These are phyloP conservation scores for Crepidotus variabilis DNA, from an alignment of 768 basidiomycete species.

Conservation along the genomic window DNA sequence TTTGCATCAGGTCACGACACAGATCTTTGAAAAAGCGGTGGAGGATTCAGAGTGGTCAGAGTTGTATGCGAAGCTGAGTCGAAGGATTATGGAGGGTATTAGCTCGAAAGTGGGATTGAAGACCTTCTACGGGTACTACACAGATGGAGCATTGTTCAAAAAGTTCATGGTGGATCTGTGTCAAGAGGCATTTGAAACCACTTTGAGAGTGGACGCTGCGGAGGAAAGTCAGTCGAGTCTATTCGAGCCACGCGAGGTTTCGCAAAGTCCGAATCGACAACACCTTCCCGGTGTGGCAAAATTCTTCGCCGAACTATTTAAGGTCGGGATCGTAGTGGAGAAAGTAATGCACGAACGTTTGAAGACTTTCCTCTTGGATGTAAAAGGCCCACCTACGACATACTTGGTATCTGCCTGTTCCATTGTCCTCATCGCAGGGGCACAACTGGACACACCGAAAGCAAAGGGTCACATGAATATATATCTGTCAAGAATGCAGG, in stretches of 20 bases:
- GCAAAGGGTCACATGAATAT: background rate
- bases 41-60: background rate
- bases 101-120: background rate
- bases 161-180: background rate
- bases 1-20: background rate
- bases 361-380: background rate
- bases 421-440: background rate
- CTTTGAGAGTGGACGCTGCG: too few relatives aligned
- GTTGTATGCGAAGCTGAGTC: background rate
- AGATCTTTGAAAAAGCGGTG: background rate
- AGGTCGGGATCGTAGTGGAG: background rate
- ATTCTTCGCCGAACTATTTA: background rate
- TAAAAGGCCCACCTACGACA: background rate
- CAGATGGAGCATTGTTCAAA: too few relatives aligned
- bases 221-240: too few relatives aligned
- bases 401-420: background rate
- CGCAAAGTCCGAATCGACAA: background rate
- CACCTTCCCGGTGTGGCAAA: background rate
- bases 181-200: background rate
- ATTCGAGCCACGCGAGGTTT: background rate
- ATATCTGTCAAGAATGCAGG: background rate
- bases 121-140: background rate
- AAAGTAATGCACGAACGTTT: background rate
- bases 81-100: background rate
- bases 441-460: background rate